Percentiles rank a stretch among this genome's conserved stretches.
phyloP scores from a whole-genome alignment of 2,329 filamentous ascomycete species.

The Penicillium sp. region DNA sequence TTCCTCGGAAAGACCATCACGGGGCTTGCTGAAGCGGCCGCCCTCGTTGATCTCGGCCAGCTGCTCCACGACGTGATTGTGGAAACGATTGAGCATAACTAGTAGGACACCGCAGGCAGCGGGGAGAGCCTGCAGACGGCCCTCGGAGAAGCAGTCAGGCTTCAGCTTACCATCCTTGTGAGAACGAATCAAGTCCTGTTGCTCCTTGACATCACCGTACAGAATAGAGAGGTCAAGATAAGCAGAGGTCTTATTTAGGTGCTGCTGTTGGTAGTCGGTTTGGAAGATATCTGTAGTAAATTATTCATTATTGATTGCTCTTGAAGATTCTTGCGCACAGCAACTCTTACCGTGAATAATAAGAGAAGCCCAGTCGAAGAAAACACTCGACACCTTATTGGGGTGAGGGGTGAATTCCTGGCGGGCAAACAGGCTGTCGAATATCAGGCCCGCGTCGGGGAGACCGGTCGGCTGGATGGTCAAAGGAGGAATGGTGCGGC shows the following conservation, averaged over 20 bases:
- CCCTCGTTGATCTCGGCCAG: constrained; percentile 85
- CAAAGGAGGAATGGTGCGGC: constrained; percentile 64
- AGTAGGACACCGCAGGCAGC: constrained; percentile 72
- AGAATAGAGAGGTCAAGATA: constrained; percentile 73
- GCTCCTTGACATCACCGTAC: constrained; percentile 64
- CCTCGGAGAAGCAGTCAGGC: constrained; percentile 72
- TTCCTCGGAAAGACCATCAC: constrained; percentile 54
- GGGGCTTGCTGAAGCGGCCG: constrained; percentile 72
- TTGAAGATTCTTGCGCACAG: too few species aligned
- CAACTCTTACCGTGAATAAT: constrained; percentile 66
- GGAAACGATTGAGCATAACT: constrained; percentile 75
- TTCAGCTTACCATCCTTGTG: constrained; percentile 74
- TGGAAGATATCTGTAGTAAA: constrained; percentile 65
- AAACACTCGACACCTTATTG: constrained; percentile 71
- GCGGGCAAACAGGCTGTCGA: constrained; percentile 51
- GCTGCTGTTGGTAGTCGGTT: constrained; percentile 65
- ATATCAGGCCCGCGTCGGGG: constrained; percentile 64
- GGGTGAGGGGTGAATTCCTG: constrained; percentile 58
- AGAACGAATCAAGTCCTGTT: constrained; percentile 58
- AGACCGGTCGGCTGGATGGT: constrained; percentile 64
- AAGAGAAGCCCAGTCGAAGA: constrained; percentile 74
- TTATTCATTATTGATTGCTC: constrained; percentile 2
- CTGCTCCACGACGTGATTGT: constrained; percentile 82
- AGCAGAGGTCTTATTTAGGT: constrained; percentile 67
- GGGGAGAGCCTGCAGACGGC: constrained; percentile 70